A percentile compares a stretch with the other conserved stretches of the same genome.
These are phyloP conservation scores for Phytophthora crassamura DNA, from an alignment of 352 stramenopile species.

Conservation along the genomic window DNA sequence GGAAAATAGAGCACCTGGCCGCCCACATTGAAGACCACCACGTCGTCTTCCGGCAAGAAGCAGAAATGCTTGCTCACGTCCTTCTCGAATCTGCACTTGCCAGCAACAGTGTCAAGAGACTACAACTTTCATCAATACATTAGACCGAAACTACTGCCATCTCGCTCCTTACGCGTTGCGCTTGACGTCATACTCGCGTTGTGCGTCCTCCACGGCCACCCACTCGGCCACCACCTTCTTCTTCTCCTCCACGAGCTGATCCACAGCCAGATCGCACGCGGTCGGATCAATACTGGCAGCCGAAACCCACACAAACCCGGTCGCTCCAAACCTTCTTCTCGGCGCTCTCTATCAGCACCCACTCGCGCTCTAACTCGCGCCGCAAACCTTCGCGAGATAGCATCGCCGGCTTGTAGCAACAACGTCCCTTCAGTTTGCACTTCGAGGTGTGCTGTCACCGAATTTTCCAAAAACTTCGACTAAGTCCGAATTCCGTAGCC, in stretches of 20 bases:
- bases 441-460: too few species aligned
- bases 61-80: conserved; percentile 56
- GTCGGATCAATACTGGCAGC: neutral
- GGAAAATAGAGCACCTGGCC: conserved; percentile 43
- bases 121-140: neutral
- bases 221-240: conserved; percentile 79
- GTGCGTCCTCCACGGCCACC: conserved; percentile 67
- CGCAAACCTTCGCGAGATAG: conserved; percentile 60
- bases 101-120: neutral
- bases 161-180: conserved; percentile 50
- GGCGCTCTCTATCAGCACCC: conserved; percentile 57
- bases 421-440: conserved; percentile 2
- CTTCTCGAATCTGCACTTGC: conserved; percentile 61
- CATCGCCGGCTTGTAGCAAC: conserved; percentile 21
- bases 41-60: conserved; percentile 55
- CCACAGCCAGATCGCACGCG: neutral
- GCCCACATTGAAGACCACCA: conserved; percentile 79
- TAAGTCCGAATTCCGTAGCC: neutral
- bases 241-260: conserved; percentile 75
- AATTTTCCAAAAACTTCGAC: too few species aligned
- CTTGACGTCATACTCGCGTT: conserved; percentile 70
- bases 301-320: neutral
- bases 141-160: neutral
- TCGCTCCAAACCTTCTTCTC: conserved; percentile 59
- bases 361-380: conserved; percentile 70